Conservation (phyloP, 2,329 filamentous ascomycete species). For the Ophiostoma ulmi region DNA sequence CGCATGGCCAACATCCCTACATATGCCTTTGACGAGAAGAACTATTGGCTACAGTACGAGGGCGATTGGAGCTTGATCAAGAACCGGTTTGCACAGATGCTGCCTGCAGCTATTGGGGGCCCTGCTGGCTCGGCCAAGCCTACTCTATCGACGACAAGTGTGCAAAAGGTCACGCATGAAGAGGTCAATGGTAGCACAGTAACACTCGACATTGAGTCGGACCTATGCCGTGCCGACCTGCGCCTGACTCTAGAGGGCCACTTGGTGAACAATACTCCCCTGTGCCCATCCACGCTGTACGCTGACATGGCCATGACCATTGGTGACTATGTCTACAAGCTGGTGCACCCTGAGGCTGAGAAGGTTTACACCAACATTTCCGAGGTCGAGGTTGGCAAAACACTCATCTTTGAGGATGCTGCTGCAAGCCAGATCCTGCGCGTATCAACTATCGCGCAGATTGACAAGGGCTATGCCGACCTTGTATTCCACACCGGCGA, state of each 20-base stretch:
- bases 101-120: conserved; percentile 33
- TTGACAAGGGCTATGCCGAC: conserved; percentile 49
- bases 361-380: conserved; percentile 58
- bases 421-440: conserved; percentile 53
- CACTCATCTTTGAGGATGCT: conserved; percentile 54
- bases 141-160: conserved; percentile 59
- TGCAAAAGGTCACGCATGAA: conserved; percentile 60
- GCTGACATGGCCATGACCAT: conserved; percentile 49
- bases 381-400: conserved; percentile 64
- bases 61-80: conserved; percentile 71
- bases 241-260: conserved; percentile 59
- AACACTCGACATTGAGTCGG: conserved; percentile 59
- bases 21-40: conserved; percentile 69
- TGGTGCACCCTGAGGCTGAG: conserved; percentile 52
- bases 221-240: conserved; percentile 59
- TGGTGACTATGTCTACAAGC: conserved; percentile 62
- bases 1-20: conserved; percentile 58
- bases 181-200: conserved; percentile 56
- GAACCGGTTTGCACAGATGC: conserved; percentile 47
- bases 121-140: conserved; percentile 41
- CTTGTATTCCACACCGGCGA: conserved; percentile 56
- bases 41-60: conserved; percentile 60
- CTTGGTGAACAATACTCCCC: conserved; percentile 59
- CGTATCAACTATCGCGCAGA: conserved; percentile 55
- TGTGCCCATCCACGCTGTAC: conserved; percentile 58